Percentiles rank a stretch among this genome's conserved stretches.
phyloP scores from a whole-genome alignment of 805 yeast species.

The Candida maris region DNA sequence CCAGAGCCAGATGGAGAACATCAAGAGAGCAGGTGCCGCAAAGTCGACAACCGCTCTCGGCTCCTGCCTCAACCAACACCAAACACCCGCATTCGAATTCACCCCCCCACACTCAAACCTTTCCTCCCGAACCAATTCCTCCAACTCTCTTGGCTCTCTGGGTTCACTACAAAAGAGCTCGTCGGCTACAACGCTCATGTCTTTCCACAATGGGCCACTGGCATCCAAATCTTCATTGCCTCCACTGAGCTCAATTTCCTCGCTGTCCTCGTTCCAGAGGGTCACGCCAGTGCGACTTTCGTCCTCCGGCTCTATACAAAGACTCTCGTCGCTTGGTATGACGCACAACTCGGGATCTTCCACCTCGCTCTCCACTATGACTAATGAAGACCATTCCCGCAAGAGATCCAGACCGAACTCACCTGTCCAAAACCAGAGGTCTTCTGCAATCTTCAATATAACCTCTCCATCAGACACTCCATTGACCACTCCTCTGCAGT shows the following conservation, averaged over 20 bases:
- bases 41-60: constrained; percentile 23
- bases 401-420: constrained; percentile 33
- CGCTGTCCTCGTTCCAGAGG: constrained; percentile 52
- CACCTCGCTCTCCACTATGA: constrained; percentile 24
- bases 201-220: constrained; percentile 8
- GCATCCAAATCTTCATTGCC: constrained; percentile 13
- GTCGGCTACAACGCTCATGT: constrained; percentile 22
- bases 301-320: constrained; percentile 21
- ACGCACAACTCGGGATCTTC: constrained; percentile 17
- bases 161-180: constrained; percentile 28
- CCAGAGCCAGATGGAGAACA: constrained; percentile 5
- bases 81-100: constrained; percentile 15
- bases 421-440: constrained; percentile 25
- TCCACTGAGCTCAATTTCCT: constrained; percentile 35
- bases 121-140: constrained; percentile 31
- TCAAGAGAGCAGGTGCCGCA: constrained; percentile 15
- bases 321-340: constrained; percentile 15
- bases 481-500: constrained; percentile 33
- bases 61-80: constrained; percentile 13
- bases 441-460: constrained; percentile 30
- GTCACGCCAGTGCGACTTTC: constrained; percentile 52
- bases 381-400: constrained; percentile 16
- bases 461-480: constrained; percentile 35
- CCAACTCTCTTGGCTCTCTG: constrained; percentile 31
- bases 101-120: constrained; percentile 28